Conservation (phyloP, 148 eudicot genomes). For the Fagopyrum homotropicum region DNA sequence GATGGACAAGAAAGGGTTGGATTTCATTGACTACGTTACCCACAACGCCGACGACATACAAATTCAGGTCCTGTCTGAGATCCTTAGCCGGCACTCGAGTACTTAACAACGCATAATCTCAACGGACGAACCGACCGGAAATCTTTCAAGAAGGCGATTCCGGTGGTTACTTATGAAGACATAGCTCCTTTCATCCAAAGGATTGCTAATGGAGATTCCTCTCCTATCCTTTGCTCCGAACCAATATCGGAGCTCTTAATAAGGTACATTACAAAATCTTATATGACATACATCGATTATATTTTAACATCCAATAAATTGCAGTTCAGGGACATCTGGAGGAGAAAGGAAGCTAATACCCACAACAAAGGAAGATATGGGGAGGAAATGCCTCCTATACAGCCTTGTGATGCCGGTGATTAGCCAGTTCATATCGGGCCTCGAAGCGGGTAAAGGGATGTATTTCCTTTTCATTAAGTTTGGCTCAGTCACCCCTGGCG, state of each 20-base stretch:
- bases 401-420: constrained; percentile 49
- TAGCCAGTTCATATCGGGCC: constrained; percentile 33
- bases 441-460: constrained; percentile 48
- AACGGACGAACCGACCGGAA: constrained; percentile 13
- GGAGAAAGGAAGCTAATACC: constrained; percentile 53
- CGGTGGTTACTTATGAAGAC: constrained; percentile 25
- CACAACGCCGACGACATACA: constrained; percentile 23
- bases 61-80: constrained; percentile 17
- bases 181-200: constrained; percentile 17
- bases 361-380: constrained; percentile 32
- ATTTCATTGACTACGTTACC: constrained; percentile 26
- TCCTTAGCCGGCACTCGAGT: constrained; percentile 23
- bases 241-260: constrained; percentile 28
- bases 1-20: constrained; percentile 17
- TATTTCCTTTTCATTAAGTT: constrained; percentile 41
- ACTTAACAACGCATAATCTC: constrained; percentile 18
- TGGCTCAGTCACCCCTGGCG: constrained; percentile 38
- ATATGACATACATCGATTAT: too few relatives aligned
- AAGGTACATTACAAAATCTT: constrained; percentile 14
- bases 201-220: constrained; percentile 31
- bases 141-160: constrained; percentile 22
- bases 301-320: too few relatives aligned
- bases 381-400: constrained; percentile 26
- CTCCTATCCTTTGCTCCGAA: constrained; percentile 23
- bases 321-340: constrained; percentile 50